These are phyloP conservation scores for Hypoxylon rickii DNA, from an alignment of 495 filamentous ascomycete genomes.

Conservation along the genomic window DNA sequence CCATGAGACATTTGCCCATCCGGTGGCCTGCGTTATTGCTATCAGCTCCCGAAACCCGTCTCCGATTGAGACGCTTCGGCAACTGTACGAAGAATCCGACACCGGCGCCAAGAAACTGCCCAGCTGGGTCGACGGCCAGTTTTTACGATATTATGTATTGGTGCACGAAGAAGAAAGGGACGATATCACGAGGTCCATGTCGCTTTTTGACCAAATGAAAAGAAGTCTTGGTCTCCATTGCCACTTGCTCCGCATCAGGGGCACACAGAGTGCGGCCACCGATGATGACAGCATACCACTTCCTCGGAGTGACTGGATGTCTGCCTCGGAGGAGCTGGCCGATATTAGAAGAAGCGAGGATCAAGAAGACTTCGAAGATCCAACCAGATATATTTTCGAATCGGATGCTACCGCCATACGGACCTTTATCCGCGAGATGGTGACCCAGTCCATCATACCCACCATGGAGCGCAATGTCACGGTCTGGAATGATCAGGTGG, in stretches of 20 bases:
- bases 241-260: conserved; percentile 83
- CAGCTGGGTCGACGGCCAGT: conserved; percentile 83
- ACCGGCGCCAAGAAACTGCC: conserved; percentile 70
- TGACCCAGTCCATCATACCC: conserved; percentile 88
- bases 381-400: conserved; percentile 81
- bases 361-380: conserved; percentile 68
- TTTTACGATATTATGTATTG: conserved; percentile 91
- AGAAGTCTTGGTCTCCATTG: conserved; percentile 94
- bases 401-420: conserved; percentile 86
- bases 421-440: conserved; percentile 88
- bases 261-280: conserved; percentile 80
- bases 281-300: conserved; percentile 89
- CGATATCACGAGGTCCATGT: conserved; percentile 85
- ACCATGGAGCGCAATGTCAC: conserved; percentile 91
- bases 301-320: conserved; percentile 83
- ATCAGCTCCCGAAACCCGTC: conserved; percentile 83
- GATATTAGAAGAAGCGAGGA: conserved; percentile 65
- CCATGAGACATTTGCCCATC: conserved; percentile 92
- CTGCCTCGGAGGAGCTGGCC: conserved; percentile 80
- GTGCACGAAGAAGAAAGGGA: conserved; percentile 97
- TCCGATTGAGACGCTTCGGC: conserved; percentile 82
- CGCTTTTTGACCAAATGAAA: conserved; percentile 96
- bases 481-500: conserved; percentile 96
- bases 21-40: conserved; percentile 93
- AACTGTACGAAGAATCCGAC: conserved; percentile 77